Conservation (phyloP, 176 grass and related monocot genomes). For the Oryza coarctata region DNA sequence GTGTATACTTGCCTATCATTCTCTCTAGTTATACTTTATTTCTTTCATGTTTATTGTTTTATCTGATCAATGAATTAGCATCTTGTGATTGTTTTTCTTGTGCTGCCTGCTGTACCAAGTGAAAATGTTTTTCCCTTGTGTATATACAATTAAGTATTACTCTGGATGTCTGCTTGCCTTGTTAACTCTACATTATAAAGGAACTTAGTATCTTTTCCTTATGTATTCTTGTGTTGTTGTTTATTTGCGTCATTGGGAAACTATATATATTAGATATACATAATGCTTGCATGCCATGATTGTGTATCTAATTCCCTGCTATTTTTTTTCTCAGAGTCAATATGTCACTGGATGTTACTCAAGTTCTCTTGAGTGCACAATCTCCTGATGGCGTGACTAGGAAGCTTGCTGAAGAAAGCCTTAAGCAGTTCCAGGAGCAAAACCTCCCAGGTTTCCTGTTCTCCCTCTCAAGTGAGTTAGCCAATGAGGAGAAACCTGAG, state of each 20-base stretch:
- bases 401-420: conserved; percentile 78
- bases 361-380: conserved; percentile 77
- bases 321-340: conserved; percentile 39
- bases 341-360: conserved; percentile 80
- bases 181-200: not conserved
- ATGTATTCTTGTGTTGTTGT: not conserved
- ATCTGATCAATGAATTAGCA: not conserved
- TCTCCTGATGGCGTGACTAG: conserved; percentile 54
- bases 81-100: not conserved
- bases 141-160: not conserved
- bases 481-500: conserved; percentile 68
- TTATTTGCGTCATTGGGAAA: not conserved
- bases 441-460: conserved; percentile 69
- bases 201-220: not conserved
- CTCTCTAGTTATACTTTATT: not conserved
- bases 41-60: not conserved
- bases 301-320: not conserved
- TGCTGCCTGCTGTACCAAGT: not conserved
- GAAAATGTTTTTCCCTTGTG: not conserved
- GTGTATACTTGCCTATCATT: not conserved
- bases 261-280: not conserved
- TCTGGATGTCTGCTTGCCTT: not conserved
- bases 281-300: not conserved
- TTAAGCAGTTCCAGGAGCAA: conserved; percentile 90
- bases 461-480: conserved; percentile 62